Percentiles rank a stretch among this genome's conserved stretches.
phyloP scores from a whole-genome alignment of 73 alveolate species.

The Paramecium octaurelia region DNA sequence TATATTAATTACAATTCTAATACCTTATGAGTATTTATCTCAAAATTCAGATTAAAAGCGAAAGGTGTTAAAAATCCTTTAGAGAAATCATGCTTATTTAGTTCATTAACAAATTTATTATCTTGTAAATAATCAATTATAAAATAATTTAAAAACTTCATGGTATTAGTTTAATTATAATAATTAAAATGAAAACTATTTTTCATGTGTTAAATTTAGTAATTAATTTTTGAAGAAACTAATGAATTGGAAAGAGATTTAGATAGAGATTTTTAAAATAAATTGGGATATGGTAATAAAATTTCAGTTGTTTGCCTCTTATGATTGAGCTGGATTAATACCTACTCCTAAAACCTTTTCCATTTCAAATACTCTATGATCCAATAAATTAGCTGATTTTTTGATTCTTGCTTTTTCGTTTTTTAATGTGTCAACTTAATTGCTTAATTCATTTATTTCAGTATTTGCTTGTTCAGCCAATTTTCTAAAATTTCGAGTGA shows the following conservation, averaged over 20 bases:
- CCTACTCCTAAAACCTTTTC: slow-evolving; percentile 48
- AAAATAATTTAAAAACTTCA: background rate
- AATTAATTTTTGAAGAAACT: background rate
- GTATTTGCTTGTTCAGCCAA: slow-evolving; percentile 15
- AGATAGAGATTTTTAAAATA: background rate
- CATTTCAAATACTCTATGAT: slow-evolving; percentile 11
- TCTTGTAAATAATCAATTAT: no score
- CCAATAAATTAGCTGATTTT: background rate
- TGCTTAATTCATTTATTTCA: slow-evolving; percentile 3
- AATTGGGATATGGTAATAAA: background rate
- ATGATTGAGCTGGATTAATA: background rate
- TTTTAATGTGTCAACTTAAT: slow-evolving; percentile 13
- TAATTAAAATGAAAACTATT: background rate
- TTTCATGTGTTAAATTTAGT: background rate
- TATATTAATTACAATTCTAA: no score
- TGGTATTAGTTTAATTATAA: background rate
- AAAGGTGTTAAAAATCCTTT: no score
- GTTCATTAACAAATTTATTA: background rate
- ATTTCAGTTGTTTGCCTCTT: background rate
- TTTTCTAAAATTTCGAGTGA: background rate
- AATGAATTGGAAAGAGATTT: background rate
- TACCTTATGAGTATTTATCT: no score
- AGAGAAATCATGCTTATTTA: no score
- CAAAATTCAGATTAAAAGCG: no score
- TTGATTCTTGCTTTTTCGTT: slow-evolving; percentile 1